These are phyloP conservation scores for Exserohilum rostratum DNA, from an alignment of 2,329 filamentous ascomycete species.

Conservation along the genomic window DNA sequence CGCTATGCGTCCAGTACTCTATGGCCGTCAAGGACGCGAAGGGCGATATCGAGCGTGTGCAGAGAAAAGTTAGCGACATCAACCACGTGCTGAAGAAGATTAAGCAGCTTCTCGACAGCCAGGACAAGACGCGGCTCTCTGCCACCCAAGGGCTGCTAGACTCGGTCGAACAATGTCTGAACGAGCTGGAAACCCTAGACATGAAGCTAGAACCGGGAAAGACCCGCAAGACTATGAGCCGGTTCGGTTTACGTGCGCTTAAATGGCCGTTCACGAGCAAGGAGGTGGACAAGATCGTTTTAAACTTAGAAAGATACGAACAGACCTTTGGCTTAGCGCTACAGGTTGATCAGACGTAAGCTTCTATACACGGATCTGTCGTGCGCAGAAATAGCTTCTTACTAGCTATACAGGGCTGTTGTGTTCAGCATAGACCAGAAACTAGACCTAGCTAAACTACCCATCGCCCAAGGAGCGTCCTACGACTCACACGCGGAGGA, in stretches of 20 bases:
- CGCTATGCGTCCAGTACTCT: constrained; percentile 47
- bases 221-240: constrained; percentile 37
- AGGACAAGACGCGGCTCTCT: constrained; percentile 32
- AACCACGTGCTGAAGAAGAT: constrained; percentile 31
- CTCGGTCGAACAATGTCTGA: constrained; percentile 22
- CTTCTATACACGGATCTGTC: constrained; percentile 25
- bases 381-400: constrained; percentile 6
- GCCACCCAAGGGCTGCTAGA: constrained; percentile 28
- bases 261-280: constrained; percentile 51
- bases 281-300: constrained; percentile 38
- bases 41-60: constrained; percentile 43
- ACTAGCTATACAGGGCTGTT: constrained; percentile 8
- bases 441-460: constrained; percentile 20
- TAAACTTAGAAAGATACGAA: constrained; percentile 34
- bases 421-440: constrained; percentile 15
- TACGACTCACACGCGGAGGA: constrained; percentile 23
- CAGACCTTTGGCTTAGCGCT: constrained; percentile 38
- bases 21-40: constrained; percentile 29
- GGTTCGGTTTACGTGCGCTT: constrained; percentile 43
- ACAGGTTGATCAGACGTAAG: constrained; percentile 46
- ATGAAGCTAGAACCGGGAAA: constrained; percentile 19
- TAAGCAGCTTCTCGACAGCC: constrained; percentile 34
- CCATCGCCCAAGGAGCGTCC: constrained; percentile 20
- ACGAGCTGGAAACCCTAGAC: constrained; percentile 19
- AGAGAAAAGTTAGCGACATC: constrained; percentile 34